Evolutionary conservation across 768 basidiomycete genomes (phyloP), one percentile per base, ranked within the genome.

Genomic region (Mycena olivaceomarginata): DNA sequence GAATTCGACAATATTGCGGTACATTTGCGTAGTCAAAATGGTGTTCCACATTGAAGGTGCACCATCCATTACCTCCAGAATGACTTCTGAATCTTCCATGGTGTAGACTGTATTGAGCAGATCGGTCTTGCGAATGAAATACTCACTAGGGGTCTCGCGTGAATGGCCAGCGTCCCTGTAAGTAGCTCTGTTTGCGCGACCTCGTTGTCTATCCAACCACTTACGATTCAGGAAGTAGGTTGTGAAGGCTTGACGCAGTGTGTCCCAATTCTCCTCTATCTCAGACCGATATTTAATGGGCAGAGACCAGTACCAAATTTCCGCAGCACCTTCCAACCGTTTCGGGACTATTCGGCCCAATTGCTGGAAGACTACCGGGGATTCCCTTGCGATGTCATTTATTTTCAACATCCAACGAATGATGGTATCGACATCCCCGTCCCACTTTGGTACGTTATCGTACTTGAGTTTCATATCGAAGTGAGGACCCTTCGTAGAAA

Each of bases 31-130:
- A 1, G 80, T 83, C 0, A 84, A 62, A 13, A 84, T 76, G 0
- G 81, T 81, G 11, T 73, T 79, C 86, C 86, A 87, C 10, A 66
- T 66, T 0, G 81, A 15, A 0, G 86, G 86, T 31, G 83, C 85
- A 4, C 83, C 83, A 15, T 81, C 81, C 86, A 87, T 86, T 18
- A 87, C 80, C 65, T 86, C 83, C 18, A 80, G 75, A 16, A 87
- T 87, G 3, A 85, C n/a, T 64, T 87, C 85, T 1, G 82, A 77
- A 57, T 87, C 84, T 4, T 46, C 53, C 41, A 73, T 53, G 0
- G 64, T 59, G 18, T 73, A 73, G 7, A 73, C 72, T 0, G 65
- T 73, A n/a, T 66, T 73, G 2, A 73, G 12, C 25, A 86, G 72
- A 25, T 83, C 83, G 1, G 69, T 39, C 63, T 87, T 87, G 0